phyloP scores from a whole-genome alignment of 2,329 filamentous ascomycete genomes.

The Volutella citrinella region DNA sequence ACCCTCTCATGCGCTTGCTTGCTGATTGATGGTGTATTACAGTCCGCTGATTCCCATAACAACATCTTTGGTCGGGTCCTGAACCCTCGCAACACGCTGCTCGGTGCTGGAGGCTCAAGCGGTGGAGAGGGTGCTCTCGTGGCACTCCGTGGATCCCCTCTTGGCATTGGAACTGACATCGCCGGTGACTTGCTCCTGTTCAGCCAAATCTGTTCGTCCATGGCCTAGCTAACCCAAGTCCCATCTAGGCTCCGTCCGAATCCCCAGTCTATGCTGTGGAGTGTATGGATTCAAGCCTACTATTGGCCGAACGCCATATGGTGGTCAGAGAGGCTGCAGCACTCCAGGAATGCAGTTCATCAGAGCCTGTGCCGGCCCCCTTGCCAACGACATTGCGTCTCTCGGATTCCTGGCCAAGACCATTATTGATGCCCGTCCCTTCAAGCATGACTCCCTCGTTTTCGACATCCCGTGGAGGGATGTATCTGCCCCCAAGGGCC shows the following conservation, averaged over 20 bases:
- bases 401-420: conserved; percentile 4
- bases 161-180: conserved; percentile 66
- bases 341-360: conserved; percentile 4
- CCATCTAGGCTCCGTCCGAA: conserved; percentile 24
- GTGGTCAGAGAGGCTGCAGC: conserved; percentile 3
- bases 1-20: no score
- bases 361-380: conserved; percentile 5
- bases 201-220: no score
- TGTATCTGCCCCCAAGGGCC: neutral
- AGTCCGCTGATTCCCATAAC: conserved; percentile 63
- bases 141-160: conserved; percentile 51
- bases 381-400: conserved; percentile 8
- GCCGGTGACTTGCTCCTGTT: no score
- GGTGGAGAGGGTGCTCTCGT: conserved; percentile 67
- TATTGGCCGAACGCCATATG: conserved; percentile 7
- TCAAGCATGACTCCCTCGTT: conserved; percentile 1
- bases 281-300: conserved; percentile 13
- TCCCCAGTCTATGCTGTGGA: conserved; percentile 21
- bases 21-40: no score
- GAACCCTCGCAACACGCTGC: conserved; percentile 57
- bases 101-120: conserved; percentile 63
- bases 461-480: conserved; percentile 11
- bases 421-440: conserved; percentile 2
- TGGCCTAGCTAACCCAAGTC: no score
- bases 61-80: conserved; percentile 61